Evolutionary conservation across 225 moss, liverwort and hornwort species (phyloP), one percentile per base, ranked within the genome.

Genomic region (Pleurozium schreberi): DNA sequence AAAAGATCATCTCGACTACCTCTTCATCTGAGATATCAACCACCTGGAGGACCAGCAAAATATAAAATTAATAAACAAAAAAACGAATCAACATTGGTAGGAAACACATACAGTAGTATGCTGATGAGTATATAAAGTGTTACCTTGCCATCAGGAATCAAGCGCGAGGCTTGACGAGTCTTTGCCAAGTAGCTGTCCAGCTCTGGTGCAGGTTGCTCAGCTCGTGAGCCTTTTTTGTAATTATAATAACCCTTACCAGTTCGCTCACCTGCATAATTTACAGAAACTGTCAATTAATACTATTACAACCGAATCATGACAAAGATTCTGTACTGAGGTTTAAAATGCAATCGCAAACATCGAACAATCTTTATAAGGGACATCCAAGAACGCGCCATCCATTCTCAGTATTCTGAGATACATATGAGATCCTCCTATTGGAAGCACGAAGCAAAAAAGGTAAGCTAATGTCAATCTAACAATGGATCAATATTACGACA

Each of bases 221-320:
- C 91, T 55, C 98, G 92, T 80, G 95, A 94, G 30, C 95, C 95
- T 85, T 90, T 87, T 68, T 88, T 86, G 82, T 98, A 98, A 75
- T 95, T 95, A 84, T 96, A 98, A 85, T 92, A 94, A 53, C 98
- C 98, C 89, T 93, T 95, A 86, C 96, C 92, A 88, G 94, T 94
- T 89, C 93, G 94, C 87, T 98, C 96, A 89, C 98, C 98, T 98
- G 86, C 80, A 90, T 50, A 81, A 65, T 85, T 81, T 58, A 23
- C 83, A 81, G 12, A 50, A 38, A 68, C 28, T 76, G 42, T n/a
- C 59, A 69, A 42, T 45, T 33, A 82, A 14, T 9, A 79, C 58
- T 82, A 82, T 65, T 69, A 63, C 36, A 70, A 43, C 38, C 31
- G 53, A 61, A 84, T 82, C 85, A 76, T 61, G 84, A 75, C 68